Conservation (phyloP, 2,329 filamentous ascomycete genomes). For the Dryadomyces sulphureus region DNA sequence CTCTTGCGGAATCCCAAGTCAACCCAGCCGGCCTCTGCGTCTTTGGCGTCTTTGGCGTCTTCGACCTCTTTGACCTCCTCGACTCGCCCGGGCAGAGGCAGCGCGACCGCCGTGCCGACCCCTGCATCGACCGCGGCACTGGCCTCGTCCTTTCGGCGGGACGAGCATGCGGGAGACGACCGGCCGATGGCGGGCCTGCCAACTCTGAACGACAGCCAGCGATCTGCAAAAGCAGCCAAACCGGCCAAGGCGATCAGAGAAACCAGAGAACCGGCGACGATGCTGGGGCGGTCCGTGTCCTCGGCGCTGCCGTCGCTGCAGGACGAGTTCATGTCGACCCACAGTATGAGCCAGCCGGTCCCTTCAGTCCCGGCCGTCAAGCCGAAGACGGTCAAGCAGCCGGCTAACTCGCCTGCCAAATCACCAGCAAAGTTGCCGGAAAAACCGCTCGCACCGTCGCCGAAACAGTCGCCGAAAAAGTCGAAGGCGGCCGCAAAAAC, state of each 20-base stretch:
- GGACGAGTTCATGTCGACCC: not conserved
- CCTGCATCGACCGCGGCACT: conserved; percentile 3
- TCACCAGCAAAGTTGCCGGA: not conserved
- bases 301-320: not conserved
- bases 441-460: too few species aligned
- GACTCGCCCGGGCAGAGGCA: not conserved
- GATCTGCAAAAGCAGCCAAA: too few species aligned
- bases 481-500: too few species aligned
- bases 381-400: not conserved
- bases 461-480: too few species aligned
- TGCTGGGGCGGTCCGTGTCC: too few species aligned
- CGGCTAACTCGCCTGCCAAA: not conserved
- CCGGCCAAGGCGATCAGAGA: not conserved
- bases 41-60: not conserved
- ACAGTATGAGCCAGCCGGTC: not conserved
- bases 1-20: conserved; percentile 32
- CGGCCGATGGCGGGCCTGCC: too few species aligned
- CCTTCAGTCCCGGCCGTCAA: too few species aligned
- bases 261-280: not conserved
- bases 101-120: not conserved
- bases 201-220: too few species aligned
- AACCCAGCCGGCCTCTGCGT: conserved; percentile 9
- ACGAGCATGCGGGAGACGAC: too few species aligned
- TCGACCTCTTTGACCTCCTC: not conserved
- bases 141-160: not conserved